Evolutionary conservation across 1,284 basidiomycete genomes (phyloP), one percentile per base, ranked within the genome.

Genomic region (Thecaphora thlaspeos): DNA sequence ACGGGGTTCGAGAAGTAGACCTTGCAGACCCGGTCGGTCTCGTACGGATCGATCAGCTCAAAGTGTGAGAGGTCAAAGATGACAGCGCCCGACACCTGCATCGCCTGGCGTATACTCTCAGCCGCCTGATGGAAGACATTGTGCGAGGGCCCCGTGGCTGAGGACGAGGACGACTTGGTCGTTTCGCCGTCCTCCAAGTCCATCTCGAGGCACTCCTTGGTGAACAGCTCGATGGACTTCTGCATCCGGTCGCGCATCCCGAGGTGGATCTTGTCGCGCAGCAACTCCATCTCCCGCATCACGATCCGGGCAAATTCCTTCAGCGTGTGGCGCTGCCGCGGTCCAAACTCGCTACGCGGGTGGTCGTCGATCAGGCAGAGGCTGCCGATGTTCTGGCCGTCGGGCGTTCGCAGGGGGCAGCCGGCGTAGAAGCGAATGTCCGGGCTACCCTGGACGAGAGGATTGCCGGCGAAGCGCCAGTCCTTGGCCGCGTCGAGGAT

Each of bases 231-330:
- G 89, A 95, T 95, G 38, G 91, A 93, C 46, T 81, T 89, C 75
- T 96, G 91, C 50, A 96, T 95, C 43, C 88, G 85, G 73, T 94
- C 91, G 36, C 92, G 84, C 63, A 92, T 88, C 26, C 90, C 85
- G 36, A 96, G 81, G 80, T 94, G 91, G 52, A 92, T 91, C 87
- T 89, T 92, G 78, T 96, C 92, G 57, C 88, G 82, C 89, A 91
- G 92, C 2, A 96, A 80, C 78, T 95, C 92, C 85, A 96, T 87
- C 80, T 96, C 92, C 41, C 92, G 85, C 87, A 95, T 91, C n/a
- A 88, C 87, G 49, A 96, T 87, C 5, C 73, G 79, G 1, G 91
- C 91, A 78, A 96, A 95, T 79, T 96, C 92, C 73, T 94, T 94
- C 55, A 96, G 81, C 1, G 90, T 92, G 80, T 94, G 89, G 40